These are phyloP conservation scores for Syzygium syzygioides DNA, from an alignment of 441 rosid genomes.

Conservation along the genomic window DNA sequence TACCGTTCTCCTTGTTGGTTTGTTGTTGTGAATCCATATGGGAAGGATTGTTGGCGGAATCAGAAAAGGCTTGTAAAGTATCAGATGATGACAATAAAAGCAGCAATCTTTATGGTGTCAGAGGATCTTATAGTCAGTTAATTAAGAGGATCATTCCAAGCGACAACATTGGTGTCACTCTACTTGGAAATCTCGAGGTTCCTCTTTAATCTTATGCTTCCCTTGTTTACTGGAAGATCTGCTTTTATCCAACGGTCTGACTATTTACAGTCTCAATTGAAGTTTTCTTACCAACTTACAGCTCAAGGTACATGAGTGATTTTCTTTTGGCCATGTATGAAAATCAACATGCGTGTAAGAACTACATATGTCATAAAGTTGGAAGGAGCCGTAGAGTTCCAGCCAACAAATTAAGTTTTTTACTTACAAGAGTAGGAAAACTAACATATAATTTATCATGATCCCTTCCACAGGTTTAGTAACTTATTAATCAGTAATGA, in stretches of 20 bases:
- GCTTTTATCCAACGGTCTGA: background rate
- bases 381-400: background rate
- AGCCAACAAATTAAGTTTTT: background rate
- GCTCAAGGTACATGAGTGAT: background rate
- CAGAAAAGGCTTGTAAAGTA: conserved; percentile 13
- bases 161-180: conserved; percentile 43
- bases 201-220: conserved; percentile 6
- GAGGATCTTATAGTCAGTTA: conserved; percentile 26
- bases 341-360: background rate
- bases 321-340: background rate
- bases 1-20: conserved; percentile 61
- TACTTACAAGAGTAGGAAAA: background rate
- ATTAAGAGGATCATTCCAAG: conserved; percentile 46
- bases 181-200: conserved; percentile 81
- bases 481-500: background rate
- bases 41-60: conserved; percentile 25
- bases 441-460: background rate
- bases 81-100: conserved; percentile 6
- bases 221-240: background rate
- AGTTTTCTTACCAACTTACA: background rate
- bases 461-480: background rate
- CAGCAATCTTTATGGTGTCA: conserved; percentile 19
- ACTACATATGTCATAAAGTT: background rate
- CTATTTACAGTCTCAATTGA: background rate
- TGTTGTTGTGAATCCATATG: conserved; percentile 45